Base-by-base conservation (phyloP, 257 asterid genomes). In the Forsythia viridissima region DNA sequence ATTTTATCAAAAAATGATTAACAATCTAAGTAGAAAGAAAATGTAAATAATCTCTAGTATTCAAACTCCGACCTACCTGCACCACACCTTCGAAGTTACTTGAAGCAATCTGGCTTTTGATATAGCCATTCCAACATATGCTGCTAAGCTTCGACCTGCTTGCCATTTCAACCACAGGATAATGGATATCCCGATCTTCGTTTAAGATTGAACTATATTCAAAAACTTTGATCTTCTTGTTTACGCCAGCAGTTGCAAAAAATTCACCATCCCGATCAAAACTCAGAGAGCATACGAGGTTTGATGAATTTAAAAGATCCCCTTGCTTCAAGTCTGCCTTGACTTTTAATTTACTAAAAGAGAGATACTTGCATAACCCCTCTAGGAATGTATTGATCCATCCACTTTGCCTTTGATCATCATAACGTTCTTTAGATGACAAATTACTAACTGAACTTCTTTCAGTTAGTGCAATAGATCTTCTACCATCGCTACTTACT, bases 61-160 rank as follows among this genome's bases (percentile, higher is more conserved):
- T 69, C 8, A 2, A 63, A 57, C 72, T 59, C 41, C 52, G 46
- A 43, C 68, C 80, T 83, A 90, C 98, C 95, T 93, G 99, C 84
- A 96, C 99, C 70, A 91, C 94, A 78, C 99, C 99, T 83, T 96
- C 98, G 77, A 96, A 96, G 91, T 96, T 96, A 84, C 99, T 96
- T 1, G 99, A 96, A 57, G 98, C 99, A 73, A 96, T 90, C 84
- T 96, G 99, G 88, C 97, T 90, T 85, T 96, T 92, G 5, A 96
- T 96, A 88, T 92, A 93, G 67, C 96, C 90, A 79, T 93, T 96
- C 99, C 99, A 93, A 82, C 98, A 93, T 73, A 93, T 91, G 87
- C 99, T 90, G 86, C 99, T 96, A 59, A 96, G 94, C 87, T 96
- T 96, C 3, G 99, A 93, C 81, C 89, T 84, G 82, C 97, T 90